Evolutionary conservation across 495 filamentous ascomycete genomes (phyloP).

Genomic region (Schizothecium vesticola): DNA sequence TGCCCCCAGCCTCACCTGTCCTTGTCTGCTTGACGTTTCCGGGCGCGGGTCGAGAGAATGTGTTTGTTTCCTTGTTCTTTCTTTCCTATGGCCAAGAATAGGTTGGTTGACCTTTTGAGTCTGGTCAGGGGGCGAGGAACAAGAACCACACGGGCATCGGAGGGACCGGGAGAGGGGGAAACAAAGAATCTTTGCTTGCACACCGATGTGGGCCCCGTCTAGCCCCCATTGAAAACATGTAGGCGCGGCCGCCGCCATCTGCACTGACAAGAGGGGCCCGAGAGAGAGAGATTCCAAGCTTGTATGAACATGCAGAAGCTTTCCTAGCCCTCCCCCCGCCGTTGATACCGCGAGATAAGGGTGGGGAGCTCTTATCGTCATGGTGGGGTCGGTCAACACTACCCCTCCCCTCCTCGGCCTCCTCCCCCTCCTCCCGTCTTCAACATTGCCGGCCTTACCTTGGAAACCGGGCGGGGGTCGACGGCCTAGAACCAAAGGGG

Average conservation of each 20-base stretch:
- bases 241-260: not conserved
- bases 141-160: not conserved
- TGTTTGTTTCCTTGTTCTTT: not conserved
- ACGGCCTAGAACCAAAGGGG: not conserved
- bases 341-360: not conserved
- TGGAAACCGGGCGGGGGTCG: not conserved
- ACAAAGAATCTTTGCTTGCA: not conserved
- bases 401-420: not conserved
- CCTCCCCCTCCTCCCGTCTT: too few species aligned
- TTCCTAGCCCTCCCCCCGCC: not conserved
- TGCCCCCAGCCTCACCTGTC: not conserved
- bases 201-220: constrained; percentile 1
- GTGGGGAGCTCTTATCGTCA: not conserved
- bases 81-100: not conserved
- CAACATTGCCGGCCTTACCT: not conserved
- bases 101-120: not conserved
- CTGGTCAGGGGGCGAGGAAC: not conserved
- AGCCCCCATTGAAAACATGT: not conserved
- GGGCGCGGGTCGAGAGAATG: not conserved
- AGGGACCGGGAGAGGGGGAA: not conserved
- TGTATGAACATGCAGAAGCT: not conserved
- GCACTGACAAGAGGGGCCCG: not conserved
- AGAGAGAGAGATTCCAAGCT: not conserved
- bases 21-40: not conserved
- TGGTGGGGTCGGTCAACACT: not conserved